Evolutionary conservation across 2,329 filamentous ascomycete species (phyloP), one percentile per base, ranked within the genome.

Genomic region (Penicillium olsonii): DNA sequence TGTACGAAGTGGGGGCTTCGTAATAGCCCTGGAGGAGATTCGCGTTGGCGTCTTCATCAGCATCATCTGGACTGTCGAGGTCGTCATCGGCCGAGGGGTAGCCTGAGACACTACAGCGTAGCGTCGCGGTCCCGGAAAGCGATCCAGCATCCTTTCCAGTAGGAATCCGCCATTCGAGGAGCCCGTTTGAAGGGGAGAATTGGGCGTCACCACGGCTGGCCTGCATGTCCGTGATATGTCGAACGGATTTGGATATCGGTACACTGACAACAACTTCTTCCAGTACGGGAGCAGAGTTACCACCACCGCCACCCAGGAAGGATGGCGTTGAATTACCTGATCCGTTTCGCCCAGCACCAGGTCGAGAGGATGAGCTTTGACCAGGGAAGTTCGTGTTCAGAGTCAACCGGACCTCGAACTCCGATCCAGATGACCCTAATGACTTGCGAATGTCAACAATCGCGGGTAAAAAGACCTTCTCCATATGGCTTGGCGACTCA

Each of bases 391-490:
- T 78, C 62, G 81, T 87, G 63, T 85, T 85, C 34, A 90, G 79
- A 51, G 84, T 83, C 19, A 96, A 70, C 42, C 88, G 82, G 40
- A 96, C 89, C 69, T 97, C 92, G 62, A 99, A 97, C 47, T 97
- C 94, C 5, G 87, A 83, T 1, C 89, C 91, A 0, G 75, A 76
- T 2, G 81, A 70, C 0, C 94, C 94, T 3, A 96, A 77, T 0
- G 85, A 84, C 1, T 91, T 92, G 61, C 86, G 87, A 40, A 97
- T 83, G 63, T 95, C 89, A 42, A 96, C 78, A 41, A 80, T 84
- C 3, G 94, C 87, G 0, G 94, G 94, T 5, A 97, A 74, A 65
- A 91, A 90, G 12, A 97, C 76, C 58, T 82, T 85, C 51, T 83
- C 83, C 45, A 76, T 70, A 33, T 63, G 75, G 45, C 72, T 80